Conservation (phyloP, 2,329 filamentous ascomycete genomes). For the Ciborinia camelliae region DNA sequence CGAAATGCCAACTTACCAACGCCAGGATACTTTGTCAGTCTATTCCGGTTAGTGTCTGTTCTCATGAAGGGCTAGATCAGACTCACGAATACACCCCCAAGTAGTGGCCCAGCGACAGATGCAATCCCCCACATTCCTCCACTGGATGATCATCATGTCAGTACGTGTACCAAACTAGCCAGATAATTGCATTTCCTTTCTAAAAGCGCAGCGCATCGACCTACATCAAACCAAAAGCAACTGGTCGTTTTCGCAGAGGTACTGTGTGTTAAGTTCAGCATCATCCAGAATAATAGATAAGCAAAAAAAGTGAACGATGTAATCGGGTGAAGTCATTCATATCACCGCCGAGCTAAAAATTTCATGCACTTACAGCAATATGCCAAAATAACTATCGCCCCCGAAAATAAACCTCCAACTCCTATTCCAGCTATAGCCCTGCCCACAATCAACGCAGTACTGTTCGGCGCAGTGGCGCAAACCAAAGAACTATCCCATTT, state of each 20-base stretch:
- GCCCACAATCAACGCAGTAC: slow-evolving; percentile 35
- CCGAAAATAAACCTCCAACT: slow-evolving; percentile 40
- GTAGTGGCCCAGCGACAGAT: slow-evolving; percentile 36
- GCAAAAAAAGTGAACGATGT: neutral
- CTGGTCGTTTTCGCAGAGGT: slow-evolving; percentile 32
- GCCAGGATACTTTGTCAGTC: slow-evolving; percentile 34
- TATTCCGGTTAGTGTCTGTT: slow-evolving; percentile 8
- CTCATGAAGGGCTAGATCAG: neutral
- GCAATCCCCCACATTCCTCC: slow-evolving; percentile 36
- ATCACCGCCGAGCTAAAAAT: neutral
- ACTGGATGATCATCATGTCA: neutral
- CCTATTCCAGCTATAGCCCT: slow-evolving; percentile 36
- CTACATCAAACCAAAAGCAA: slow-evolving; percentile 34
- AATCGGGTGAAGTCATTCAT: neutral
- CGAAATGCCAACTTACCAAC: slow-evolving; percentile 23
- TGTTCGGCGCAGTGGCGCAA: slow-evolving; percentile 35
- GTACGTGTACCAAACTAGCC: neutral
- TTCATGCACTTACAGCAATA: slow-evolving; percentile 22
- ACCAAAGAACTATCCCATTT: slow-evolving; percentile 27
- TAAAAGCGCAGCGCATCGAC: neutral
- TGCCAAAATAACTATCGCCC: slow-evolving; percentile 35
- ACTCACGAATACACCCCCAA: slow-evolving; percentile 35
- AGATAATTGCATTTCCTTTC: neutral
- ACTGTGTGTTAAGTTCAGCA: slow-evolving; percentile 31
- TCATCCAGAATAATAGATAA: slow-evolving; percentile 21